phyloP scores from a whole-genome alignment of 2,329 filamentous ascomycete species.

The Hymenoscyphus albidus region DNA sequence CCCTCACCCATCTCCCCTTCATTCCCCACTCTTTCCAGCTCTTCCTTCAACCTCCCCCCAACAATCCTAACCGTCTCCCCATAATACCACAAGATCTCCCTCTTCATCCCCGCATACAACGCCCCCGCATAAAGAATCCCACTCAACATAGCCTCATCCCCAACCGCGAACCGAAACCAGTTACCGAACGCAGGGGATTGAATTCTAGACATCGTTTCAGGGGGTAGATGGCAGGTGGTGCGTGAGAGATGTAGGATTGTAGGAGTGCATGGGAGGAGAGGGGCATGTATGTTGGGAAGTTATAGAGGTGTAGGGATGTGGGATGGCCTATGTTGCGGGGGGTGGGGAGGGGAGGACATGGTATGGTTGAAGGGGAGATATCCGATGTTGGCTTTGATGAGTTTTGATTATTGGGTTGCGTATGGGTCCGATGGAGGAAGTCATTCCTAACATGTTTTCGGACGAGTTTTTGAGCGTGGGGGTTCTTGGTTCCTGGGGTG shows the following conservation, averaged over 20 bases:
- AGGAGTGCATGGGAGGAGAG: conserved; percentile 17
- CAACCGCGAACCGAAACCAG: conserved; percentile 26
- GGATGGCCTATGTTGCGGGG: conserved; percentile 14
- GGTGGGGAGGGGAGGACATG: neutral
- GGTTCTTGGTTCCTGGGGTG: conserved; percentile 13
- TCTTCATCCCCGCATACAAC: conserved; percentile 19
- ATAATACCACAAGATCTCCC: conserved; percentile 21
- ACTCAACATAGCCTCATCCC: conserved; percentile 25
- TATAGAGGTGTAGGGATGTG: conserved; percentile 16
- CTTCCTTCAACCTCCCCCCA: conserved; percentile 16
- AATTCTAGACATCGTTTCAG: conserved; percentile 14
- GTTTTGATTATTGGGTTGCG: neutral
- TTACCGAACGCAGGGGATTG: conserved; percentile 18
- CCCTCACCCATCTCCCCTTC: conserved; percentile 1
- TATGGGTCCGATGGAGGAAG: conserved; percentile 13
- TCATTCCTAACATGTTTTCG: conserved; percentile 24
- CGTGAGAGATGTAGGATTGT: conserved; percentile 19
- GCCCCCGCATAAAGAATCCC: conserved; percentile 25
- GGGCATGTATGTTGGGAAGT: conserved; percentile 20
- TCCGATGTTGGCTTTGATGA: neutral
- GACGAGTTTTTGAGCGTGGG: conserved; percentile 17
- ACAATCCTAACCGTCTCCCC: conserved; percentile 16
- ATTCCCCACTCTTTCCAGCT: neutral
- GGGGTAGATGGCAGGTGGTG: conserved; percentile 18
- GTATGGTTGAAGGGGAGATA: neutral